Conservation (phyloP, 2,329 filamentous ascomycete genomes). For the Clonostachys sp. region DNA sequence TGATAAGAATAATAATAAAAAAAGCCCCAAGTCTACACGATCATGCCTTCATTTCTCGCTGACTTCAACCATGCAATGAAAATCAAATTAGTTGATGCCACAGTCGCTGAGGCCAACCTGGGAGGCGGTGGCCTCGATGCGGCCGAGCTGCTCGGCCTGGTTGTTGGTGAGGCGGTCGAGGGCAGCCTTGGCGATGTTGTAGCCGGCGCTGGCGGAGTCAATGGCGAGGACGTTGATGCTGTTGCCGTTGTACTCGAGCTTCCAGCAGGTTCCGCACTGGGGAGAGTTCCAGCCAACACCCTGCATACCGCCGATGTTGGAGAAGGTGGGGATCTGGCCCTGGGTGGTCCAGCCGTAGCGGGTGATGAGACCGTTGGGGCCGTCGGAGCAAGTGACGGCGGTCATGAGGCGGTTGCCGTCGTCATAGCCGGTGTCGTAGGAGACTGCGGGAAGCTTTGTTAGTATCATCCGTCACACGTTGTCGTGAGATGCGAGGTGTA, state of each 20-base stretch:
- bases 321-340: slow-evolving; percentile 43
- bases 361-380: slow-evolving; percentile 60
- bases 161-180: slow-evolving; percentile 51
- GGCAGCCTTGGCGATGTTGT: slow-evolving; percentile 53
- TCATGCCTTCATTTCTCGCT: background rate
- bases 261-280: slow-evolving; percentile 56
- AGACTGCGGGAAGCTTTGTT: slow-evolving; percentile 39
- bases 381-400: slow-evolving; percentile 62
- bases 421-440: slow-evolving; percentile 71
- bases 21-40: background rate
- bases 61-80: too few species aligned
- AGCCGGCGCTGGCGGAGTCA: slow-evolving; percentile 42
- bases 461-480: background rate
- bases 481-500: background rate
- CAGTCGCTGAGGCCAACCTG: slow-evolving; percentile 40
- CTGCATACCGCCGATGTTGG: slow-evolving; percentile 49
- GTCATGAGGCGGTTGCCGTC: slow-evolving; percentile 48
- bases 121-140: slow-evolving; percentile 41
- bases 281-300: slow-evolving; percentile 54
- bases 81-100: slow-evolving; percentile 18
- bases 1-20: background rate
- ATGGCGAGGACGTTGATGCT: slow-evolving; percentile 52
- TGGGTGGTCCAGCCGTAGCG: slow-evolving; percentile 55
- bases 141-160: slow-evolving; percentile 43
- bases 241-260: slow-evolving; percentile 43